Conservation (phyloP, 805 yeast species). For the Candida chauliodis region DNA sequence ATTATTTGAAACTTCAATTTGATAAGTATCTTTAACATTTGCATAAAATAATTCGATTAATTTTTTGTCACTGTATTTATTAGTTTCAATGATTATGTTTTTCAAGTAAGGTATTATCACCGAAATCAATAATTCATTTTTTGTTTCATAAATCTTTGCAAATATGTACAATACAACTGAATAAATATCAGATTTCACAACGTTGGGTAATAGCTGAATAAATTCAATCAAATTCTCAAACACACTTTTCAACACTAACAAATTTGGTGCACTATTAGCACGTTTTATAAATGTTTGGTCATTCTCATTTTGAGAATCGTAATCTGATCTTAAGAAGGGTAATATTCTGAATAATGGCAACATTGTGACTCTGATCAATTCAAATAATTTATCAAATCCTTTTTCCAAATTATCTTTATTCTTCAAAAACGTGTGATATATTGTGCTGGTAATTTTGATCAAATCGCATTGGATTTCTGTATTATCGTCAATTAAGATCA, state of each 20-base stretch:
- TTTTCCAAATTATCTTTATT: constrained; percentile 42
- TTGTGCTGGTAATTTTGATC: constrained; percentile 27
- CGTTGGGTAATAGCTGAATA: constrained; percentile 60
- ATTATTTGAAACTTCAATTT: constrained; percentile 15
- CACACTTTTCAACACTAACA: constrained; percentile 44
- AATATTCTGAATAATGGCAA: constrained; percentile 56
- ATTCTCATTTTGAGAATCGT: constrained; percentile 23
- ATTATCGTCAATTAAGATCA: constrained; percentile 58
- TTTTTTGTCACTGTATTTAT: constrained; percentile 13
- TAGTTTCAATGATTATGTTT: constrained; percentile 25
- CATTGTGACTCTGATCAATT: constrained; percentile 67
- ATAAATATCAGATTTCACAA: constrained; percentile 67
- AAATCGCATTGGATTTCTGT: constrained; percentile 59
- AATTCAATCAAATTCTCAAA: constrained; percentile 56
- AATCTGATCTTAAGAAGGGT: constrained; percentile 55
- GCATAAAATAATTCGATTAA: constrained; percentile 25
- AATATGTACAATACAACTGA: constrained; percentile 66
- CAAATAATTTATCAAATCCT: constrained; percentile 78
- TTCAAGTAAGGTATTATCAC: constrained; percentile 45
- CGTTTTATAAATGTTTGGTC: constrained; percentile 25
- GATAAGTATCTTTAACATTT: constrained; percentile 18
- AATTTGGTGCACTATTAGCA: constrained; percentile 34
- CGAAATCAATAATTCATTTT: constrained; percentile 41
- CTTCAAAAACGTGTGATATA: constrained; percentile 24
- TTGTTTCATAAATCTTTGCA: constrained; percentile 49